phyloP scores from a whole-genome alignment of 1,139 yeast genomes.

The Magnusiomyces sp. region DNA sequence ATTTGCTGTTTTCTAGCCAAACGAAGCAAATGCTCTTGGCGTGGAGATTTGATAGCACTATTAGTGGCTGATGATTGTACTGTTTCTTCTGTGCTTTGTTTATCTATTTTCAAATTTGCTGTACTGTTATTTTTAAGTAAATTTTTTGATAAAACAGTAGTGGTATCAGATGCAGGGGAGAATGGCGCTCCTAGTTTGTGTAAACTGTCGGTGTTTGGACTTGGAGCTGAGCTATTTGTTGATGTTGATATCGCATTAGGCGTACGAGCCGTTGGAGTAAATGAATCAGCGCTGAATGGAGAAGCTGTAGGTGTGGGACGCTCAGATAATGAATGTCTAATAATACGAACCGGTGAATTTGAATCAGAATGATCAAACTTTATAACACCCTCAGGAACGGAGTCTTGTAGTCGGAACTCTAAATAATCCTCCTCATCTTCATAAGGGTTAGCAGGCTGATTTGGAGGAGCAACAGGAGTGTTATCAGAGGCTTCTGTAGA shows the following conservation, averaged over 20 bases:
- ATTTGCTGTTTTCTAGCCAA: constrained; percentile 2
- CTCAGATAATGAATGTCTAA: too few species aligned
- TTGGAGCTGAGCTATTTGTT: neutral
- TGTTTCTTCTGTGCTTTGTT: neutral
- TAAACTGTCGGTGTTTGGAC: neutral
- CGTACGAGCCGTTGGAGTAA: neutral
- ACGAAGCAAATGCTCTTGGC: constrained; percentile 2
- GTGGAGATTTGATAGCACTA: neutral
- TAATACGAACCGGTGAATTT: neutral
- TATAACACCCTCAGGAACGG: constrained; percentile 1
- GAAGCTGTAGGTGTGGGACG: constrained; percentile 2
- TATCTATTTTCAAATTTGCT: neutral
- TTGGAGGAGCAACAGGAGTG: neutral
- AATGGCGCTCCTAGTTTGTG: neutral
- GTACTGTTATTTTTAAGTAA: too few species aligned
- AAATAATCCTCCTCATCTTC: constrained; percentile 12
- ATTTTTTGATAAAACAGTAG: neutral
- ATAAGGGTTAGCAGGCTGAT: neutral
- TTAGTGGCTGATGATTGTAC: neutral
- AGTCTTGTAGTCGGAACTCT: constrained; percentile 8
- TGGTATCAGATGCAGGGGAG: neutral
- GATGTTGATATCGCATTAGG: neutral
- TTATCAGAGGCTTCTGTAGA: neutral
- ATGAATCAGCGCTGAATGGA: neutral
- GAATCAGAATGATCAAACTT: constrained; percentile 4